Base-by-base conservation (phyloP, 139 green algal species). In the Astrephomene gubernaculifera region DNA sequence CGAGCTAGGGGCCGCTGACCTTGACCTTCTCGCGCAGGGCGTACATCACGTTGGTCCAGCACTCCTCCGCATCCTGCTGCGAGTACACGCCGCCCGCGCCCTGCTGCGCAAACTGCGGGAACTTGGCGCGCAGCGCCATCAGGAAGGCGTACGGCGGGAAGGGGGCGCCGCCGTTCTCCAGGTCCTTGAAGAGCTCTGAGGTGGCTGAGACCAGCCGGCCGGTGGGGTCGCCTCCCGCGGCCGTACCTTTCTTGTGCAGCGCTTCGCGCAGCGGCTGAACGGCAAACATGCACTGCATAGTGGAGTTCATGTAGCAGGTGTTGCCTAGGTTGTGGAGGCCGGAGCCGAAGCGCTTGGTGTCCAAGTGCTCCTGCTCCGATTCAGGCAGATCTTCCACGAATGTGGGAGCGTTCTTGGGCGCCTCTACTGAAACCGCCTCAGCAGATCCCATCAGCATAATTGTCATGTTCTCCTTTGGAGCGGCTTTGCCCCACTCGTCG, bases 21-120 rank as follows among this genome's bases (percentile, higher is more conserved):
- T 96, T 94, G 43, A 98, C 81, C 72, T 89, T 90, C 80, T 95
- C 91, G 6, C 86, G 85, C 17, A 99, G 87, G 10, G 87, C 88
- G 84, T 95, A 94, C 71, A 99, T 69, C 24, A 99, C 74, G 89
- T 97, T 92, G 8, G 92, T 96, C 93, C 93, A 99, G 91, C 97
- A 99, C 90, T 99, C 98, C 90, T 99, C 97, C 24, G 97, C 98
- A 86, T 99, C 98, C 92, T 99, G 97, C 92, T 99, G 97, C 90
- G 95, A 96, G 89, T 93, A 97, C 27, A 90, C 81, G 38, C 96
- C 95, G 35, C 90, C 87, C 43, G 87, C 53, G 44, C 86, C 88
- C 70, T 86, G 87, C 88, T 99, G 93, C 19, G 90, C 95, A 90
- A 99, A 99, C 90, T 99, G 97, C 21, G 98, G 98, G 85, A 94